Conservation (phyloP, 176 grass and related monocot genomes). For the Oryza meyeriana region DNA sequence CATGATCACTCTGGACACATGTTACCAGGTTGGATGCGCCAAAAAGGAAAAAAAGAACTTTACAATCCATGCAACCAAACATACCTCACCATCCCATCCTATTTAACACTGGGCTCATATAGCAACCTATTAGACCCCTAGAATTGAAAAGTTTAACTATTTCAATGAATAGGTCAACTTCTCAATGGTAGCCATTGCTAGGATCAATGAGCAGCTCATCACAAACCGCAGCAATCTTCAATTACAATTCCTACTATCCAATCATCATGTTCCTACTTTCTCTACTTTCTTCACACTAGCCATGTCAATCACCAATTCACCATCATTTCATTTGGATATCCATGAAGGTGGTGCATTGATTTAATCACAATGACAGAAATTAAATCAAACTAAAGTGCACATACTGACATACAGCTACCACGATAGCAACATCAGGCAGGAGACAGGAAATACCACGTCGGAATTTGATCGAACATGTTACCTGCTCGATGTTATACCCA, state of each 20-base stretch:
- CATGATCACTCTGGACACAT: background rate
- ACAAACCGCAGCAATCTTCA: background rate
- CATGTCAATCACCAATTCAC: background rate
- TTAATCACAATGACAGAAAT: background rate
- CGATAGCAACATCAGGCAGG: background rate
- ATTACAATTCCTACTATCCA: background rate
- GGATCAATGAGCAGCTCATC: background rate
- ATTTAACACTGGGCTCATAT: background rate
- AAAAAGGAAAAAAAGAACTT: background rate
- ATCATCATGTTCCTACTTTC: background rate
- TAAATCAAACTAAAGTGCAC: background rate
- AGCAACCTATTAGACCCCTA: background rate
- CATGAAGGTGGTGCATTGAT: background rate
- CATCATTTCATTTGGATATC: background rate
- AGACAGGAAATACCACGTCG: background rate
- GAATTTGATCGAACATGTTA: conserved; percentile 28
- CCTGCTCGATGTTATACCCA: conserved; percentile 92
- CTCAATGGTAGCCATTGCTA: background rate
- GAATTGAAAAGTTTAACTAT: background rate
- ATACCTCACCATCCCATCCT: background rate
- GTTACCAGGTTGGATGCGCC: background rate
- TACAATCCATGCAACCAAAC: background rate
- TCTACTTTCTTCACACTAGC: no score
- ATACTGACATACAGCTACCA: background rate
- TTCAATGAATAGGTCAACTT: background rate